Percentiles rank a stretch among this genome's conserved stretches.
Conservation (phyloP, 768 basidiomycete species). For the Sporobolomyces pararoseus region DNA sequence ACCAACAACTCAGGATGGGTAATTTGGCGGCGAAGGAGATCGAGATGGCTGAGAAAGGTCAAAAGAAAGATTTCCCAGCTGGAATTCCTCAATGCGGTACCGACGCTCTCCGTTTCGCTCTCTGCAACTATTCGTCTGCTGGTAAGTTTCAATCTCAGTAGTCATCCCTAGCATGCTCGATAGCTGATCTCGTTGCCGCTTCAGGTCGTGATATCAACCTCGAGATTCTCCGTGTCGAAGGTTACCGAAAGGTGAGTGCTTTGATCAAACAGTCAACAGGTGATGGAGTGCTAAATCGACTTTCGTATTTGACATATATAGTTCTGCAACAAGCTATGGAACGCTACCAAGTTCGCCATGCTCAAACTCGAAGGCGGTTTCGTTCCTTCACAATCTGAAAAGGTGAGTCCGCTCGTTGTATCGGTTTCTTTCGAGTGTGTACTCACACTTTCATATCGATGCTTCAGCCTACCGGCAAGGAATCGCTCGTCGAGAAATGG, state of each 20-base stretch:
- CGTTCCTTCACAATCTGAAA: constrained; percentile 64
- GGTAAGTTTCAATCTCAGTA: constrained; percentile 54
- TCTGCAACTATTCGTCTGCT: constrained; percentile 89
- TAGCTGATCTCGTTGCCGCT: background rate
- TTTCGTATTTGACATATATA: background rate
- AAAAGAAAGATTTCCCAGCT: constrained; percentile 98
- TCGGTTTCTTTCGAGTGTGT: constrained; percentile 3
- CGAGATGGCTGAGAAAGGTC: constrained; percentile 79
- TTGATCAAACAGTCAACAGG: background rate
- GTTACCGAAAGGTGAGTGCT: constrained; percentile 70
- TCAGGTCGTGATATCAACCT: constrained; percentile 93
- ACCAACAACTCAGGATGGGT: constrained; percentile 79
- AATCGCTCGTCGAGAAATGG: constrained; percentile 91
- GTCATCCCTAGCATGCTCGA: background rate
- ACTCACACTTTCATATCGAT: background rate
- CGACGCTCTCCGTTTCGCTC: constrained; percentile 88
- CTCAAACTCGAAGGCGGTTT: constrained; percentile 84
- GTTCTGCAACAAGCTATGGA: constrained; percentile 99
- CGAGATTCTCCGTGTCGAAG: constrained; percentile 91
- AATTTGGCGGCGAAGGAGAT: constrained; percentile 94
- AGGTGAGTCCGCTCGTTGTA: constrained; percentile 55
- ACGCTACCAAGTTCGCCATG: constrained; percentile 99
- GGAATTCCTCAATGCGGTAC: constrained; percentile 99
- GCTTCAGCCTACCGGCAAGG: constrained; percentile 73
- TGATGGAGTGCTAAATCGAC: too few relatives aligned